Base-by-base conservation (phyloP, 495 filamentous ascomycete genomes). In the Friedmanniomyces endolithicus region DNA sequence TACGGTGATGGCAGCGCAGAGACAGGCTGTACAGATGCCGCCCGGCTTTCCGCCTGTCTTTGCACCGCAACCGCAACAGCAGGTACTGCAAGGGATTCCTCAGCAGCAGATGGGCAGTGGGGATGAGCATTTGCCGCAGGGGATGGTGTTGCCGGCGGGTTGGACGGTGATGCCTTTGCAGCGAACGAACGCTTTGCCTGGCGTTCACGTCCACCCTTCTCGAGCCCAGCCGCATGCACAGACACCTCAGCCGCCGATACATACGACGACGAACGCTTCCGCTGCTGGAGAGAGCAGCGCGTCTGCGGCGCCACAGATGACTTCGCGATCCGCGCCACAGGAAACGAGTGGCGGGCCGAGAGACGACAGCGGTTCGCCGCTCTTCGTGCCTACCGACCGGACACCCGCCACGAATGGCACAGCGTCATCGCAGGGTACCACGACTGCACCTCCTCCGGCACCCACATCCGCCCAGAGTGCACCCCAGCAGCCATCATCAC, bases 161-260 rank as follows among this genome's bases (percentile, higher is more conserved):
- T 65, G 63, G 63, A 60, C 60, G 2, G 40, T 63, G 0, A 48
- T 65, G 52, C 63, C 63, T 27, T 37, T 65, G 53, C 60, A 58
- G 23, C 44, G 60, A 40, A 33, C 48, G 46, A 47, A 56, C 39
- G 52, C 41, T 20, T 17, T 22, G 40, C 11, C 39, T 43, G 37
- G 35, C 17, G 33, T 20, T 27, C 34, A 19, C 3, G 24, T 44
- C 17, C 37, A 41, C 3, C 14, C 37, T 41, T 4, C 37, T 41
- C 27, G 16, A 14, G 37, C 37, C 6, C 37, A 14, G 14, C 37
- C 37, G 12, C 2, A 1, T 44, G 22, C 27, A 16, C 50, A 33
- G 22, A 19, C 48, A 23, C 6, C 19, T 9, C 47, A 50, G 47
- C 47, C 47, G 23, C 24, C 47, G 24, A 50, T 50, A 31, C 47